Base-by-base conservation (phyloP, 1,139 yeast species). In the Groenewaldozyma sp. region DNA sequence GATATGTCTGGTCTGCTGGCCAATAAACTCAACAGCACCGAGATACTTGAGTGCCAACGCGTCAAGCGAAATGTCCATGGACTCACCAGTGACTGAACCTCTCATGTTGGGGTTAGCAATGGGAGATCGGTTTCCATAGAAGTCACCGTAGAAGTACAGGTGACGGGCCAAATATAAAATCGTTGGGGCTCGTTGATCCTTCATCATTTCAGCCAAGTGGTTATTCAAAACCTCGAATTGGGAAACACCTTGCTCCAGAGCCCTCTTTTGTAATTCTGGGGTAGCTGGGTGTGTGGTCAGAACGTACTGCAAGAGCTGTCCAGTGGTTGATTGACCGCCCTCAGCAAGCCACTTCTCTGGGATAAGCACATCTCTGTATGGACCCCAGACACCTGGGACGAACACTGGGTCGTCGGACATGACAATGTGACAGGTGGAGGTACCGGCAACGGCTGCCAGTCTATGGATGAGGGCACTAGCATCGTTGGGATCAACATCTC, bases 331-430 rank as follows among this genome's bases (percentile, higher is more conserved):
- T 63, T 91, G 98, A 16, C 98, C 98, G 55, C 98, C 98, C 65
- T 91, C 98, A n/a, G 97, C 95, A 52, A 87, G 71, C 97, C 97
- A 91, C 55, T 72, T 80, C 10, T 79, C 87, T 28, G 84, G 82
- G 16, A 93, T 83, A 68, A 91, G 71, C 9, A 84, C 95, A 59
- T 88, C 95, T 54, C 87, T 74, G 64, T 91, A 91, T 3, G 98
- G 98, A 17, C 98, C 98, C 98, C 98, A 91, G 26, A 91, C 96
- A 43, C 98, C 98, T 37, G 86, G 77, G 11, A 91, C 97, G 59
- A 91, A 88, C 37, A 86, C 76, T 0, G 95, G 83, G 24, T 83
- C 81, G 47, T 76, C 73, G 27, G 95, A 82, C 73, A 88, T 73
- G 44, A 87, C 88, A 53, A 91, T 76, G 61, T 91, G 98, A 60